Evolutionary conservation across 1,139 yeast genomes (phyloP).

Genomic region (Nakaseomyces sp.): DNA sequence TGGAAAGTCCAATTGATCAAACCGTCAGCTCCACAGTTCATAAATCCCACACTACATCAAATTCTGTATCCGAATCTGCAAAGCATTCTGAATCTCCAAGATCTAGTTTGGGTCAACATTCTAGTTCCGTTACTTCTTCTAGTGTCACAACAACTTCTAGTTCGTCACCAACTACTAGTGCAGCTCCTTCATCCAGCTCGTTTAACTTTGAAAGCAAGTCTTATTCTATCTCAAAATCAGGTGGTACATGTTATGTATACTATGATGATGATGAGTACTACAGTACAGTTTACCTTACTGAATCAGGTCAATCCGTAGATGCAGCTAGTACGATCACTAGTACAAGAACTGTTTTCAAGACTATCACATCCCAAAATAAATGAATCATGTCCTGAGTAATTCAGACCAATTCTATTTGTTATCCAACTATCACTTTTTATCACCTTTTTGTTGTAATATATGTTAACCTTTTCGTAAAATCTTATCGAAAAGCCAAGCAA

Average conservation of each 20-base stretch:
- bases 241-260: constrained; percentile 22
- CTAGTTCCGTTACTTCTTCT: constrained; percentile 6
- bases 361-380: constrained; percentile 10
- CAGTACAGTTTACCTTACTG: constrained; percentile 27
- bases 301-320: constrained; percentile 26
- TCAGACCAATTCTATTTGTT: too few relatives aligned
- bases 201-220: constrained; percentile 9
- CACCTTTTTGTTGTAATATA: too few relatives aligned
- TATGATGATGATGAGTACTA: constrained; percentile 25
- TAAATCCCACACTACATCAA: background rate
- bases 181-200: constrained; percentile 2
- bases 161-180: constrained; percentile 9
- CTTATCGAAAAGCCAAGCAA: too few relatives aligned
- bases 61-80: background rate
- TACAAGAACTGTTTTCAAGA: constrained; percentile 21
- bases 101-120: background rate
- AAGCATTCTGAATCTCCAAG: background rate
- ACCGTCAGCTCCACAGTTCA: too few relatives aligned
- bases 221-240: constrained; percentile 12
- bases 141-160: constrained; percentile 5
- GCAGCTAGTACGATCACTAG: constrained; percentile 30
- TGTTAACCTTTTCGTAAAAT: too few relatives aligned
- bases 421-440: background rate
- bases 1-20: background rate
- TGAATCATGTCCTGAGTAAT: too few relatives aligned